phyloP scores from a whole-genome alignment of 495 filamentous ascomycete species.

The Xylaria bambusicola region DNA sequence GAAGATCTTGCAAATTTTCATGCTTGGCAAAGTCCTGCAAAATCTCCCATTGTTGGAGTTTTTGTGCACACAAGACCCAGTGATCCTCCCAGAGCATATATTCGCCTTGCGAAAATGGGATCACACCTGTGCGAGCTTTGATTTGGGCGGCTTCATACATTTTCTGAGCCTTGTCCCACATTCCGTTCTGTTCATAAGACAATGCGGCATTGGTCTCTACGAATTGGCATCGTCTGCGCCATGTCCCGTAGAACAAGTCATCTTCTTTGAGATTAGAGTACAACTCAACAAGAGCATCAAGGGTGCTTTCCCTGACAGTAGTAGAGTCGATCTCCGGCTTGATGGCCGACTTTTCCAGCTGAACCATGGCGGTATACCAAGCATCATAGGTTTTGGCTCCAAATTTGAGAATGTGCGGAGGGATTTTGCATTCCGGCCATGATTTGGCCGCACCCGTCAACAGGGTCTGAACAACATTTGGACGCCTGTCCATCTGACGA shows the following conservation, averaged over 20 bases:
- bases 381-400: conserved; percentile 87
- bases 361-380: conserved; percentile 87
- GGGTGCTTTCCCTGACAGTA: conserved; percentile 83
- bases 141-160: conserved; percentile 96
- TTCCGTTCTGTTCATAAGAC: conserved; percentile 97
- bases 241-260: conserved; percentile 96
- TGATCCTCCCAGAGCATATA: conserved; percentile 99
- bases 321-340: conserved; percentile 81
- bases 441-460: conserved; percentile 81
- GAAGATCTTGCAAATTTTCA: conserved; percentile 97
- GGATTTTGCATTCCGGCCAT: conserved; percentile 83
- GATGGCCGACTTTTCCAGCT: conserved; percentile 82
- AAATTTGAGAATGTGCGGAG: conserved; percentile 93
- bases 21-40: conserved; percentile 97
- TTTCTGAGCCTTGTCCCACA: conserved; percentile 98
- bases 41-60: conserved; percentile 98
- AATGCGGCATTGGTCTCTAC: conserved; percentile 95
- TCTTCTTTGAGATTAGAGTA: conserved; percentile 90
- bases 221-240: conserved; percentile 92
- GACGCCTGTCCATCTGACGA: conserved; percentile 87
- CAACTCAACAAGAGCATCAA: conserved; percentile 89
- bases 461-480: conserved; percentile 90
- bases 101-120: conserved; percentile 93
- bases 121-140: conserved; percentile 87
- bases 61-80: conserved; percentile 96